These are phyloP conservation scores for Aspergillus mulundensis DNA, from an alignment of 495 filamentous ascomycete species.

Conservation along the genomic window DNA sequence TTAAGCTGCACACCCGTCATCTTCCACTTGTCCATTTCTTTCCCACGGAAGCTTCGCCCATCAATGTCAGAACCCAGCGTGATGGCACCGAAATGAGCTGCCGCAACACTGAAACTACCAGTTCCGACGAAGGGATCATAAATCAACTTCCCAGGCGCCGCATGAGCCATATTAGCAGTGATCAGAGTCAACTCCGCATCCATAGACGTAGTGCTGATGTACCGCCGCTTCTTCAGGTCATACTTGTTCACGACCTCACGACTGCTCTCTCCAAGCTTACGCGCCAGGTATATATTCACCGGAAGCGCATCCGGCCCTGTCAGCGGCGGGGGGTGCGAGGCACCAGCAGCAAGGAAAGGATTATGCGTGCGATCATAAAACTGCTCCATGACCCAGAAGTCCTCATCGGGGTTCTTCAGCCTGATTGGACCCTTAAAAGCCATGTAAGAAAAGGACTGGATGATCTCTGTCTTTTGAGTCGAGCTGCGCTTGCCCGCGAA, in stretches of 20 bases:
- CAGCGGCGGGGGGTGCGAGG: neutral
- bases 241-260: slow-evolving; percentile 68
- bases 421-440: slow-evolving; percentile 70
- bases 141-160: slow-evolving; percentile 74
- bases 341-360: neutral
- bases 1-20: slow-evolving; percentile 62
- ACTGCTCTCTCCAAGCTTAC: slow-evolving; percentile 58
- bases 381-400: slow-evolving; percentile 77
- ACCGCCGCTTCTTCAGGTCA: slow-evolving; percentile 85
- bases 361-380: slow-evolving; percentile 48
- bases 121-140: slow-evolving; percentile 97
- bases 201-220: slow-evolving; percentile 96
- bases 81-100: slow-evolving; percentile 81
- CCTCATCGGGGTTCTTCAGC: slow-evolving; percentile 65
- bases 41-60: slow-evolving; percentile 76
- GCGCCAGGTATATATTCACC: slow-evolving; percentile 63
- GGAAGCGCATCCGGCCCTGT: slow-evolving; percentile 34
- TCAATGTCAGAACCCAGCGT: slow-evolving; percentile 89
- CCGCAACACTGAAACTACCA: slow-evolving; percentile 82
- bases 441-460: slow-evolving; percentile 77
- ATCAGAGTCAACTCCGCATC: slow-evolving; percentile 89
- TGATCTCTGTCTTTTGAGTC: slow-evolving; percentile 58
- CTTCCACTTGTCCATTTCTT: slow-evolving; percentile 41
- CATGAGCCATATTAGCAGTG: slow-evolving; percentile 85
- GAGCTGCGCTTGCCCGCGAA: slow-evolving; percentile 65